These are phyloP conservation scores for Dacryopinax primogenitus DNA, from an alignment of 768 basidiomycete genomes.

Conservation along the genomic window DNA sequence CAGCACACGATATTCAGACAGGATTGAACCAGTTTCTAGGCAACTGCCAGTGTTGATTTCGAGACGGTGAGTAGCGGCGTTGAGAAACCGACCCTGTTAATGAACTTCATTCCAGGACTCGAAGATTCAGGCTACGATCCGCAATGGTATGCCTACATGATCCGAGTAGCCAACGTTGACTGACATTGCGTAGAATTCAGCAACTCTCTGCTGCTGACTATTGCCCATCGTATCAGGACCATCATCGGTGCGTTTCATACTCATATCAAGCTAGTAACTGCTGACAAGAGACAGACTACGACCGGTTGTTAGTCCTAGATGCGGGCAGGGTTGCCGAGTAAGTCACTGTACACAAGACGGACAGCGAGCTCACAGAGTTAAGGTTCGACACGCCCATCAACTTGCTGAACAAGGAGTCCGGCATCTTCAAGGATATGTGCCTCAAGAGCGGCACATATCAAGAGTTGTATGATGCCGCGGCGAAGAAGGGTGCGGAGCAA, in stretches of 20 bases:
- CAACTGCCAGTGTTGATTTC: conserved; percentile 72
- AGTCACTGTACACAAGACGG: conserved; percentile 10
- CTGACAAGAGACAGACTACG: conserved; percentile 43
- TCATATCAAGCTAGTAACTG: not conserved
- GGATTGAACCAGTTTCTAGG: not conserved
- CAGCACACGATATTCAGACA: conserved; percentile 23
- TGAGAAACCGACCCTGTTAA: too few species aligned
- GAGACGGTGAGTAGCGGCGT: conserved; percentile 33
- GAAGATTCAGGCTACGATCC: conserved; percentile 78
- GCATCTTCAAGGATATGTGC: conserved; percentile 58
- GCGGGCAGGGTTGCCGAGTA: conserved; percentile 23
- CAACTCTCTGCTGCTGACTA: conserved; percentile 60
- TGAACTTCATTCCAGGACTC: conserved; percentile 62
- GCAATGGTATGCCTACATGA: conserved; percentile 30
- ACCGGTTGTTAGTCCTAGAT: conserved; percentile 68
- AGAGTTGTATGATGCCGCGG: conserved; percentile 44
- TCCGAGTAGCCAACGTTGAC: not conserved
- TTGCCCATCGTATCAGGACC: conserved; percentile 63
- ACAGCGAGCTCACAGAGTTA: conserved; percentile 16
- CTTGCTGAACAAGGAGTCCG: conserved; percentile 47
- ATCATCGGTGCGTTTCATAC: conserved; percentile 35
- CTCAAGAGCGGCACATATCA: conserved; percentile 52
- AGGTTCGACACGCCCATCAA: conserved; percentile 59
- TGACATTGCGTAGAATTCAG: conserved; percentile 43
- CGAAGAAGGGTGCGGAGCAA: conserved; percentile 26